Percentiles rank a stretch among this genome's conserved stretches.
Evolutionary conservation across 495 filamentous ascomycete genomes (phyloP).

Genomic region (Penicillium lividum): DNA sequence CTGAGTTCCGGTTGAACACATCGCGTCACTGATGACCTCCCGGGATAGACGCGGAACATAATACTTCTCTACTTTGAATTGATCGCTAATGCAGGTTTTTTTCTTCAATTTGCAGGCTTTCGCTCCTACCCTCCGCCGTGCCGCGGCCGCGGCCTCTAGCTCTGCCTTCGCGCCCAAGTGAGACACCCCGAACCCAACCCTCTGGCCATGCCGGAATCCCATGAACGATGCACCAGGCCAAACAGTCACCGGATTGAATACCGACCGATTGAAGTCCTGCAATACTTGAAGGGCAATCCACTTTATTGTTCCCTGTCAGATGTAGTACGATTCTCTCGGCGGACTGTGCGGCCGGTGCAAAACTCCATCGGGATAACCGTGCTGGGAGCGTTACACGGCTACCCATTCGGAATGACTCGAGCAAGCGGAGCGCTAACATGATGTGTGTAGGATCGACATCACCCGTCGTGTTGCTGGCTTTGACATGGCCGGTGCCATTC

Average conservation of each 20-base stretch:
- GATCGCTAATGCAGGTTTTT: slow-evolving; percentile 26
- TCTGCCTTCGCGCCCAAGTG: slow-evolving; percentile 47
- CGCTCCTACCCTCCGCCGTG: slow-evolving; percentile 45
- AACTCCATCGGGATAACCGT: neutral
- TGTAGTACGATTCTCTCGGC: neutral
- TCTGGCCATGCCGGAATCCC: neutral
- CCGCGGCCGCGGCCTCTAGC: slow-evolving; percentile 42
- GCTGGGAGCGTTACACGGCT: neutral
- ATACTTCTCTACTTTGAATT: slow-evolving; percentile 1
- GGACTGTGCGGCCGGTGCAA: slow-evolving; percentile 2
- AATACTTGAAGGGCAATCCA: neutral
- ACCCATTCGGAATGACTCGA: neutral
- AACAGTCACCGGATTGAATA: neutral
- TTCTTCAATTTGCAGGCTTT: slow-evolving; percentile 30
- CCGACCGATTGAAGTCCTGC: neutral
- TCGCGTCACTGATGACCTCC: slow-evolving; percentile 14
- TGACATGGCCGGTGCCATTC: slow-evolving; percentile 42
- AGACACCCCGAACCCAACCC: slow-evolving; percentile 26
- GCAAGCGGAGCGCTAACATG: slow-evolving; percentile 13
- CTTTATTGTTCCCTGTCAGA: too few species aligned
- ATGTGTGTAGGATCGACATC: slow-evolving; percentile 49
- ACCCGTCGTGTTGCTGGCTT: slow-evolving; percentile 52
- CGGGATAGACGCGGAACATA: slow-evolving; percentile 15
- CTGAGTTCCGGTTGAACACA: slow-evolving; percentile 2
- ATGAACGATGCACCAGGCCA: neutral